Evolutionary conservation across 2,329 filamentous ascomycete genomes (phyloP), one percentile per base, ranked within the genome.

Genomic region (Hypoxylon sp.): DNA sequence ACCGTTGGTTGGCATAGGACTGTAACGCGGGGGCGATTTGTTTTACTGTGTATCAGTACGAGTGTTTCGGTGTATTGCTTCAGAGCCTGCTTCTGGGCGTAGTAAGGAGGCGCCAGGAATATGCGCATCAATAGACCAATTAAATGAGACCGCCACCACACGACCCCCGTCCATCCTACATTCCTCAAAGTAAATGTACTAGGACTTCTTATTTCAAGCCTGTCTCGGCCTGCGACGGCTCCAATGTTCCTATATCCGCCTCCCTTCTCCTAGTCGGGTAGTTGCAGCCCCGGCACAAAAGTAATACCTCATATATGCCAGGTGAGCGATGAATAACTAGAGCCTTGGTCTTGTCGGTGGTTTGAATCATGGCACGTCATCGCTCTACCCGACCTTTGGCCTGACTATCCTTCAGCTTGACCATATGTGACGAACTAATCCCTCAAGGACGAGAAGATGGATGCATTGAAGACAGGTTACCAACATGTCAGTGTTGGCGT

Each of bases 21-120:
- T 51, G 4, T 51, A 13, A 51, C 31, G 49, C 14, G 49, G 49
- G 49, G 49, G 7, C 17, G 8, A n/a, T n/a, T 35, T 20, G 49
- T 30, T 2, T 27, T 30, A 8, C 14, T 51, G 33, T 33, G 49
- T 51, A 51, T 20, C 14, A 25, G 49, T 51, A 51, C 49, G n/a
- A 31, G 42, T 33, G 17, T 31, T 33, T 51, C 49, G 49, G 27
- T 33, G 14, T 51, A 2, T n/a, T 51, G 27, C 13, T 17, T 31
- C 14, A n/a, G 25, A 51, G 49, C 49, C 49, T 31, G 49, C 25
- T 17, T 30, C 27, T 17, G 7, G 17, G 25, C 2, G 4, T 14
- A 31, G 8, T 25, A 10, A 7, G 5, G 6, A 48, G 35, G 35
- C 4, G 35, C 35, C 14, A 2, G 14, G 35, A 37, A 14, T 3